Conservation (phyloP, 2,329 filamentous ascomycete genomes). For the Colletotrichum eleusines region DNA sequence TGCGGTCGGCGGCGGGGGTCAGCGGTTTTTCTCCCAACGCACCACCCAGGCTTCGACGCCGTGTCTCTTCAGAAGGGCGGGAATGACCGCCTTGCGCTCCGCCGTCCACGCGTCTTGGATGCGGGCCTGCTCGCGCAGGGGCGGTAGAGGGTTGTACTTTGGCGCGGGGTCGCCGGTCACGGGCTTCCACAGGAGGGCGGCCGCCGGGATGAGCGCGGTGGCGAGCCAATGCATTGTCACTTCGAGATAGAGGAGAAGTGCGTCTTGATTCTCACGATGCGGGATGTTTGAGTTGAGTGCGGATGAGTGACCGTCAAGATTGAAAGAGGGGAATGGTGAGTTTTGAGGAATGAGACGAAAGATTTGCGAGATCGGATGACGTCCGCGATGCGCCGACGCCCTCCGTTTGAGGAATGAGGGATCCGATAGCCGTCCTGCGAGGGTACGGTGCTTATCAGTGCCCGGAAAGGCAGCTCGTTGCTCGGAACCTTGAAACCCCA, state of each 20-base stretch:
- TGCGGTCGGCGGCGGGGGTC: background rate
- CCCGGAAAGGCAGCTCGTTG: conserved; percentile 36
- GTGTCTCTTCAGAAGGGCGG: conserved; percentile 57
- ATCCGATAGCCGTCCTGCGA: background rate
- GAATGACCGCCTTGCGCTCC: conserved; percentile 57
- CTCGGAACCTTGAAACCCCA: conserved; percentile 23
- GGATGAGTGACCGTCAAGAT: background rate
- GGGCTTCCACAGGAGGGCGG: conserved; percentile 14
- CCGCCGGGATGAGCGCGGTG: conserved; percentile 10
- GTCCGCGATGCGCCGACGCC: background rate
- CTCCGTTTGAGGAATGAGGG: conserved; percentile 26
- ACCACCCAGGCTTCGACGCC: conserved; percentile 63
- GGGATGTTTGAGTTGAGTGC: background rate
- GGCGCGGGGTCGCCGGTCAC: conserved; percentile 14
- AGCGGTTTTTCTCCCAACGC: conserved; percentile 11
- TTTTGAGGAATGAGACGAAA: conserved; percentile 2
- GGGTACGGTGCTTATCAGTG: conserved; percentile 9
- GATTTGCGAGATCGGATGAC: conserved; percentile 37
- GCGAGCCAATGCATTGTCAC: conserved; percentile 33
- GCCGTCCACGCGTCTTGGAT: conserved; percentile 59
- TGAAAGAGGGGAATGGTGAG: conserved; percentile 4
- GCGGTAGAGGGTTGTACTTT: conserved; percentile 55
- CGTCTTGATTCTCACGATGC: background rate
- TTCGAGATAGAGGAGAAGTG: background rate
- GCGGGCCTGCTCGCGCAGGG: conserved; percentile 57